Base-by-base conservation (phyloP, 371 early-diverging fungal species). In the Saksenaea oblongispora region DNA sequence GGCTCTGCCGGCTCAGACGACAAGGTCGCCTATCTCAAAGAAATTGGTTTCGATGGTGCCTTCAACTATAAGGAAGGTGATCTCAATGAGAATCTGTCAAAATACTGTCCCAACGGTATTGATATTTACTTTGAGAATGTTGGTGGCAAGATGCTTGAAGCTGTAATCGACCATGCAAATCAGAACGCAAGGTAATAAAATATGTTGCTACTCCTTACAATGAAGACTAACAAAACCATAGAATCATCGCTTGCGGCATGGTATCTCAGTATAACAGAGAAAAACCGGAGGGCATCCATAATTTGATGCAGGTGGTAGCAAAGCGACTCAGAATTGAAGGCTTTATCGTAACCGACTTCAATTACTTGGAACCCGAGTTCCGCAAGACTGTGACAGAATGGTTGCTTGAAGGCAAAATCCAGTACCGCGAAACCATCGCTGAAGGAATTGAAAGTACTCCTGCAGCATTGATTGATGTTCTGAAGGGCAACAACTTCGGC, bases 51-150 rank as follows among this genome's bases (percentile, higher is more conserved):
- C 51, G 91, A 92, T 69, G 86, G 68, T 7, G 93, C 88, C 13
- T 92, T 93, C 84, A 93, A 93, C 83, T 93, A 93, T 85, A 93
- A 92, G 78, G 89, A 83, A 1, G 77, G 76, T 27, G 84, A 82
- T 37, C 66, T 58, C 22, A 56, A 65, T 8, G 72, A 70, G 7
- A 78, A 77, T 5, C 72, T 91, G 18, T 55, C 36, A 1, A 73
- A 86, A 59, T 66, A 72, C 15, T 84, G 83, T 24, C 90, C 88
- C 9, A 80, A 84, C 8, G 95, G 92, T 37, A 84, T 93, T 56
- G 92, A 92, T 63, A 82, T 89, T 55, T 90, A 91, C 70, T 92
- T 82, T 70, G 91, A 92, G 47, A 79, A 88, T 59, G 90, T 91
- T 17, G 89, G 90, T 54, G 91, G 90, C 42, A 83, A 86, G 67